Percentiles rank a stretch among this genome's conserved stretches.
Conservation (phyloP, 805 yeast species). For the Cephaloascus fragrans region DNA sequence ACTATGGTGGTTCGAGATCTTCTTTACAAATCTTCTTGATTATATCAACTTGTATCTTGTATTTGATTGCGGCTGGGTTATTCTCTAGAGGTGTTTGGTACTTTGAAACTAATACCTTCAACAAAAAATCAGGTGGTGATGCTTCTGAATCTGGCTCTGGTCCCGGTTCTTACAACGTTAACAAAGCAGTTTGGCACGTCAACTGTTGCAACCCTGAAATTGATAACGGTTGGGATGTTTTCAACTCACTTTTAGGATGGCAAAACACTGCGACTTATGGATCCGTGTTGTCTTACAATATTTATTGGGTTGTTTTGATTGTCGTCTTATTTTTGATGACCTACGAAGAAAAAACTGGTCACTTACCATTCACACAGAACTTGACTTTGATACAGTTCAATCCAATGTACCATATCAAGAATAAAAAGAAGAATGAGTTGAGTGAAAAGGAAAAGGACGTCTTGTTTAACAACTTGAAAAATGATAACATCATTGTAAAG, state of each 20-base stretch:
- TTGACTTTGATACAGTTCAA: slow-evolving; percentile 34
- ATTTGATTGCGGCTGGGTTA: slow-evolving; percentile 85
- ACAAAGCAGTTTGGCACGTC: slow-evolving; percentile 84
- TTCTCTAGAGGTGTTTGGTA: slow-evolving; percentile 92
- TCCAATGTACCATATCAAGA: slow-evolving; percentile 67
- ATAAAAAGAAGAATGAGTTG: slow-evolving; percentile 53
- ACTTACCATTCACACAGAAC: slow-evolving; percentile 57
- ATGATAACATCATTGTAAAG: not conserved
- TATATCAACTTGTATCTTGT: slow-evolving; percentile 79
- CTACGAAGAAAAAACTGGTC: slow-evolving; percentile 78
- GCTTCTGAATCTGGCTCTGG: slow-evolving; percentile 90
- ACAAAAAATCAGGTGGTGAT: slow-evolving; percentile 78
- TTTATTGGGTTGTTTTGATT: slow-evolving; percentile 76
- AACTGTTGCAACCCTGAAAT: slow-evolving; percentile 93
- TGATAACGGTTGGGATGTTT: slow-evolving; percentile 94
- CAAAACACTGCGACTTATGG: slow-evolving; percentile 94
- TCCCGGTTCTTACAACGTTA: slow-evolving; percentile 86
- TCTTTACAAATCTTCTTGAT: slow-evolving; percentile 86
- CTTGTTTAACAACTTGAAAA: slow-evolving; percentile 31
- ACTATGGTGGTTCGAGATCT: slow-evolving; percentile 71
- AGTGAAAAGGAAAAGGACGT: slow-evolving; percentile 40
- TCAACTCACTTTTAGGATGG: slow-evolving; percentile 94
- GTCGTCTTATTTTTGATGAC: slow-evolving; percentile 49
- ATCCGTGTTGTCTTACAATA: slow-evolving; percentile 78
- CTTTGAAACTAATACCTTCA: slow-evolving; percentile 64